These are phyloP conservation scores for Anthracocystis setariae DNA, from an alignment of 1,284 basidiomycete genomes.

Conservation along the genomic window DNA sequence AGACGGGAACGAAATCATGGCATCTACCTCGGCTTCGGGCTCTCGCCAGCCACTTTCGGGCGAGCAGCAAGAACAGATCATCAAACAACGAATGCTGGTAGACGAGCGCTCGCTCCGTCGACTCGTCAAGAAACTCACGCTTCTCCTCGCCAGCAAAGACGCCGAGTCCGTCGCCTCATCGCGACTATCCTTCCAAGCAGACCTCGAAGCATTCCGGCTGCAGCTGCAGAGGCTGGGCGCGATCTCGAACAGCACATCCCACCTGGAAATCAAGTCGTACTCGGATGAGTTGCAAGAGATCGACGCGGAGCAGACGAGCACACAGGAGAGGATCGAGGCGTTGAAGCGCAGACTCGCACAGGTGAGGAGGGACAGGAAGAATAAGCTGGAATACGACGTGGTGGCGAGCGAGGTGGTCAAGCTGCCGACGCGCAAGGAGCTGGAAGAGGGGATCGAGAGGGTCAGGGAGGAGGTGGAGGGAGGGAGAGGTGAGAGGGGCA, in stretches of 20 bases:
- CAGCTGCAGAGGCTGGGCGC: slow-evolving; percentile 24
- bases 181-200: slow-evolving; percentile 37
- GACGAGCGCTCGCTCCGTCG: slow-evolving; percentile 35
- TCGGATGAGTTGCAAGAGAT: slow-evolving; percentile 21
- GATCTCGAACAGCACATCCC: slow-evolving; percentile 25
- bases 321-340: slow-evolving; percentile 34
- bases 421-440: slow-evolving; percentile 44
- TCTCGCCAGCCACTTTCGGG: slow-evolving; percentile 27
- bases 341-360: slow-evolving; percentile 45
- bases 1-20: slow-evolving; percentile 1
- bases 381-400: slow-evolving; percentile 60
- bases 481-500: slow-evolving; percentile 31
- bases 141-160: slow-evolving; percentile 22
- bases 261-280: slow-evolving; percentile 30
- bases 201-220: slow-evolving; percentile 30
- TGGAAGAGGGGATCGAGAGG: slow-evolving; percentile 33
- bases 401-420: slow-evolving; percentile 51
- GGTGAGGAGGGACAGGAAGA: slow-evolving; percentile 47
- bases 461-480: slow-evolving; percentile 22
- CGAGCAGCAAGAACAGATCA: slow-evolving; percentile 40
- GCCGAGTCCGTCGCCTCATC: slow-evolving; percentile 21
- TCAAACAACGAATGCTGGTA: slow-evolving; percentile 44
- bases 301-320: slow-evolving; percentile 28
- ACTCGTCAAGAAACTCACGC: slow-evolving; percentile 37
- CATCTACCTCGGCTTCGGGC: slow-evolving; percentile 8